Evolutionary conservation across 1,284 basidiomycete genomes (phyloP).

Genomic region (Tremellales sp.): DNA sequence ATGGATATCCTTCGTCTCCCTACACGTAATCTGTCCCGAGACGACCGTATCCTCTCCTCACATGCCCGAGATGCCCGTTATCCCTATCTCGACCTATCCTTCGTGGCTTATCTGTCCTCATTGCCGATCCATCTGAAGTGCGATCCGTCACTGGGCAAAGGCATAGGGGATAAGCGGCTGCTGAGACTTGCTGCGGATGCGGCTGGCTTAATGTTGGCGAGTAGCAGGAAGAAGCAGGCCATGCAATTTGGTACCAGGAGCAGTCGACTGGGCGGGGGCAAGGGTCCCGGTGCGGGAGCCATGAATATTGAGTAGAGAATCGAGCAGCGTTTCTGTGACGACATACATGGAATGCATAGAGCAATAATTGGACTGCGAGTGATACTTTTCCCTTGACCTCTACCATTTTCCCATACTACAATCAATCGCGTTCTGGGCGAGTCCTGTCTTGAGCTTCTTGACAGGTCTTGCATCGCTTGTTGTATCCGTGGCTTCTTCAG

Average conservation of each 20-base stretch:
- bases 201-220: conserved; percentile 66
- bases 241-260: conserved; percentile 97
- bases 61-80: conserved; percentile 87
- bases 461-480: too few species aligned
- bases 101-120: conserved; percentile 67
- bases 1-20: conserved; percentile 89
- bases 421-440: neutral
- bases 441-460: neutral
- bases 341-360: neutral
- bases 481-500: too few species aligned
- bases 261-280: conserved; percentile 64
- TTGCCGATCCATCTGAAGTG: conserved; percentile 77
- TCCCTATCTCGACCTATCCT: conserved; percentile 76
- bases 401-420: neutral
- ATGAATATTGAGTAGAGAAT: conserved; percentile 10
- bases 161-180: conserved; percentile 82
- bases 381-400: neutral
- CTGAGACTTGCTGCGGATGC: conserved; percentile 65
- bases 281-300: conserved; percentile 25
- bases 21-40: conserved; percentile 82
- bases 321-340: too few species aligned
- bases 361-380: neutral
- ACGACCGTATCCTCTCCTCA: conserved; percentile 85
- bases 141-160: conserved; percentile 59
- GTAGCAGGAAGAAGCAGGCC: conserved; percentile 75